phyloP scores from a whole-genome alignment of 257 asterid genomes.

The Solanum ossicruentum region DNA sequence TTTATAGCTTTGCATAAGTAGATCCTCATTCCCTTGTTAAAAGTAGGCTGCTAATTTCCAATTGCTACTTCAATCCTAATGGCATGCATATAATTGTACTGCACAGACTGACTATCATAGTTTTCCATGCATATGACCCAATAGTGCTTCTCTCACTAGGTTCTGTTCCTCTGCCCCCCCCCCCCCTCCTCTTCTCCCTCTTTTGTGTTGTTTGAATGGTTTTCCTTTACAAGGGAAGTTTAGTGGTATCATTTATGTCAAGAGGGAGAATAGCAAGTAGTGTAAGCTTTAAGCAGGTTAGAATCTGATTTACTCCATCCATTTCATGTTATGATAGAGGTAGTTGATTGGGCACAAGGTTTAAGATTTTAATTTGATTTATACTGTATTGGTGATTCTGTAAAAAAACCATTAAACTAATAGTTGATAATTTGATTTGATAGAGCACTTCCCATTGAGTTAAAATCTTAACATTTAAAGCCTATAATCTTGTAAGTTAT shows the following conservation, averaged over 20 bases:
- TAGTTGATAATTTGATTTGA: neutral
- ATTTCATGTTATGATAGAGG: neutral
- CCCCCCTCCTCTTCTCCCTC: neutral
- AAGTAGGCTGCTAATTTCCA: neutral
- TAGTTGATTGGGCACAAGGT: neutral
- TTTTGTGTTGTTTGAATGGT: neutral
- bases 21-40: neutral
- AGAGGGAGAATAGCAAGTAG: neutral
- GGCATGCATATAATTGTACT: neutral
- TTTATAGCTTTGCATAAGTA: neutral
- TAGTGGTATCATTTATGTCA: neutral
- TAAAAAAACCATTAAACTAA: neutral
- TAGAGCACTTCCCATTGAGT: neutral
- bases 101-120: neutral
- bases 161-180: neutral
- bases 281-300: neutral
- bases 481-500: neutral
- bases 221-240: neutral
- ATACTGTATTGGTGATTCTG: neutral
- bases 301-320: neutral
- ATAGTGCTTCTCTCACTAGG: neutral
- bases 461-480: neutral
- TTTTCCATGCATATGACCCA: neutral
- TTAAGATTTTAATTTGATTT: neutral
- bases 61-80: neutral